Evolutionary conservation across 805 yeast species (phyloP).

Genomic region (Kockiozyma suomiensis): DNA sequence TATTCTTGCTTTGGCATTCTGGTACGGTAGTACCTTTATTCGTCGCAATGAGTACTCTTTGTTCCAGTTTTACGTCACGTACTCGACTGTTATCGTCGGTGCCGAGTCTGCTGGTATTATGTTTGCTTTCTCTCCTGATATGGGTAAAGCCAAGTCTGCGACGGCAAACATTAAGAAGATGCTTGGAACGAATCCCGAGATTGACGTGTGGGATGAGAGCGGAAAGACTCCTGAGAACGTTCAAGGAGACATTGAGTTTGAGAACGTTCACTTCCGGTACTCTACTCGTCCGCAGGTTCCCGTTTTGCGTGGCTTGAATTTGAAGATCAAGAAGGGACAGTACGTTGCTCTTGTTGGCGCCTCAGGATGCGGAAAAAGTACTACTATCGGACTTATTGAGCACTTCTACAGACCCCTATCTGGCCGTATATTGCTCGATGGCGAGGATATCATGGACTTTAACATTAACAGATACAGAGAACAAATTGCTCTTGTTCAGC

Average conservation of each 20-base stretch:
- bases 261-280: slow-evolving; percentile 41
- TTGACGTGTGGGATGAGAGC: slow-evolving; percentile 41
- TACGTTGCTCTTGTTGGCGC: slow-evolving; percentile 93
- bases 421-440: slow-evolving; percentile 67
- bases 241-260: slow-evolving; percentile 56
- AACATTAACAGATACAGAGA: slow-evolving; percentile 56
- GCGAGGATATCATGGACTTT: slow-evolving; percentile 73
- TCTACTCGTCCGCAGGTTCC: slow-evolving; percentile 40
- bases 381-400: slow-evolving; percentile 56
- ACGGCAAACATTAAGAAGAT: slow-evolving; percentile 42
- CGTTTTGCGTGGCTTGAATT: slow-evolving; percentile 37
- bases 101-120: slow-evolving; percentile 48
- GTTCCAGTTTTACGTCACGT: slow-evolving; percentile 46
- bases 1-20: slow-evolving; percentile 47
- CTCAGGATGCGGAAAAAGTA: slow-evolving; percentile 57
- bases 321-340: slow-evolving; percentile 66
- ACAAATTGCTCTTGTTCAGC: slow-evolving; percentile 64
- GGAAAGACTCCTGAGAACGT: slow-evolving; percentile 39
- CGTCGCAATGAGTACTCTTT: slow-evolving; percentile 40
- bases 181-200: slow-evolving; percentile 42
- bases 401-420: slow-evolving; percentile 58
- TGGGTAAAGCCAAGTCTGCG: slow-evolving; percentile 48
- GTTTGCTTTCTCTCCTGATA: slow-evolving; percentile 49
- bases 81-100: slow-evolving; percentile 46
- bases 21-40: slow-evolving; percentile 48